A percentile compares a stretch with the other conserved stretches of the same genome.
These are phyloP conservation scores for Phaeophleospora eucalypticola DNA, from an alignment of 2,329 filamentous ascomycete species.

Conservation along the genomic window DNA sequence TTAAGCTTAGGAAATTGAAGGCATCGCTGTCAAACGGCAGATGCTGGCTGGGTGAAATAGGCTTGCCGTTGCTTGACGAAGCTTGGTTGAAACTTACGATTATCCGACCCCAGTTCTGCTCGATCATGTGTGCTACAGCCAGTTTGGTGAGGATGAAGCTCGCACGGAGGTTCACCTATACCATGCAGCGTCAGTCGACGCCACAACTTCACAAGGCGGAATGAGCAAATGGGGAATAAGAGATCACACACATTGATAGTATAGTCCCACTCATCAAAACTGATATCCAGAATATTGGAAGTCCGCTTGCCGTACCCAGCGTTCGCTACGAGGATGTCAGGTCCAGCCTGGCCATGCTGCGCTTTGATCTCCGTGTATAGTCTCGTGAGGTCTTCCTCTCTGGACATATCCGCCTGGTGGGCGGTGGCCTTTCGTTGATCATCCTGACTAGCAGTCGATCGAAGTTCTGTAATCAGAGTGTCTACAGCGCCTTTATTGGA, in stretches of 20 bases:
- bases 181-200: too few species aligned
- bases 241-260: constrained; percentile 51
- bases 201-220: too few species aligned
- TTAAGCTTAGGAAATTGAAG: too few species aligned
- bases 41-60: too few species aligned
- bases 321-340: constrained; percentile 63
- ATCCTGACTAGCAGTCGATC: constrained; percentile 18
- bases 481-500: constrained; percentile 47
- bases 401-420: constrained; percentile 57
- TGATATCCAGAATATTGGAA: constrained; percentile 50
- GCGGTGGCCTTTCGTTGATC: constrained; percentile 47
- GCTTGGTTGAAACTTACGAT: too few species aligned
- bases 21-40: too few species aligned
- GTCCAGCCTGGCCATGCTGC: constrained; percentile 49
- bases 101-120: constrained; percentile 59
- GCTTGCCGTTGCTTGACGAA: too few species aligned
- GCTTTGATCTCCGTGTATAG: constrained; percentile 54
- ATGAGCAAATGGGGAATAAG: too few species aligned
- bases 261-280: constrained; percentile 61
- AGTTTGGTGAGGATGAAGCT: constrained; percentile 61
- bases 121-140: constrained; percentile 58
- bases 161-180: constrained; percentile 56
- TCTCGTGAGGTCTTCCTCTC: constrained; percentile 49
- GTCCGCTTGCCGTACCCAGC: constrained; percentile 63
- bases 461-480: constrained; percentile 37